Evolutionary conservation across 1,284 basidiomycete species (phyloP).

Genomic region (Fomitopsis palustris): DNA sequence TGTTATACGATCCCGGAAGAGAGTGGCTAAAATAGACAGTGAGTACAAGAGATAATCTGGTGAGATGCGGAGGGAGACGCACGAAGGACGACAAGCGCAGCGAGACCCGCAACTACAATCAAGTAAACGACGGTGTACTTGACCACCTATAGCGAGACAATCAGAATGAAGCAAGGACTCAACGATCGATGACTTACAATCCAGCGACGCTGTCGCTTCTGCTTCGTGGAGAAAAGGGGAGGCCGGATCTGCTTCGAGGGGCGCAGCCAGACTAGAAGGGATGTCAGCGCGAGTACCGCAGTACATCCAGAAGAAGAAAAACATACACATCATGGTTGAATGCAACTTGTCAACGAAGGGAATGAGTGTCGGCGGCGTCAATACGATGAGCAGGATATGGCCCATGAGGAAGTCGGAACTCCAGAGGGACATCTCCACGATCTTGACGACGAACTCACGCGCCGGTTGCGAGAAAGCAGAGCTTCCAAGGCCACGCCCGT

Average conservation of each 20-base stretch:
- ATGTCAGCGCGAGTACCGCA: neutral
- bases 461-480: conserved; percentile 92
- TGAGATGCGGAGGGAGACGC: conserved; percentile 33
- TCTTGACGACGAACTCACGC: conserved; percentile 95
- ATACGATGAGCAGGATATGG: conserved; percentile 81
- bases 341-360: conserved; percentile 87
- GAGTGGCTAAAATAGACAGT: conserved; percentile 42
- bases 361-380: conserved; percentile 82
- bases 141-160: conserved; percentile 44
- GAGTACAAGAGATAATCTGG: neutral
- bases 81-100: conserved; percentile 82
- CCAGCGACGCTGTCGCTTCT: conserved; percentile 87
- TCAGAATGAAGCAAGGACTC: conserved; percentile 1
- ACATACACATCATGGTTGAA: conserved; percentile 85
- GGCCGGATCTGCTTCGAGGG: conserved; percentile 93
- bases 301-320: conserved; percentile 15
- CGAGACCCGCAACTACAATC: conserved; percentile 74
- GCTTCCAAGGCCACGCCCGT: conserved; percentile 83
- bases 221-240: conserved; percentile 93
- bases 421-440: conserved; percentile 95
- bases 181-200: conserved; percentile 56
- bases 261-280: conserved; percentile 73
- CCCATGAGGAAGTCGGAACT: conserved; percentile 85
- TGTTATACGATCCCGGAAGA: conserved; percentile 68
- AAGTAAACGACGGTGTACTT: conserved; percentile 87